Conservation (phyloP, 805 yeast species). For the Lipomyces japonicus region DNA sequence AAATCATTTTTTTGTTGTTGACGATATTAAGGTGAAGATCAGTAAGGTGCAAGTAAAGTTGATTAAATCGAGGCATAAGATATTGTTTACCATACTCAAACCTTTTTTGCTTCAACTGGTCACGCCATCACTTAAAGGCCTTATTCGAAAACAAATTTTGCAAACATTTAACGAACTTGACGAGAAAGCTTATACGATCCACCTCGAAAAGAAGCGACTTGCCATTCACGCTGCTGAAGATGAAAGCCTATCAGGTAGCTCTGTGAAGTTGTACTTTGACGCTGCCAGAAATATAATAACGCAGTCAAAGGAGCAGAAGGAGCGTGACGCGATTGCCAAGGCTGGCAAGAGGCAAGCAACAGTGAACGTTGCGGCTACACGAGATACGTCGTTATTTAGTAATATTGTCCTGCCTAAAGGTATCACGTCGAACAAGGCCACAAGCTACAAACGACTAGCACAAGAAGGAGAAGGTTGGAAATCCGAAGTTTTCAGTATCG, state of each 20-base stretch:
- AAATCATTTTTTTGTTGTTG: constrained; percentile 23
- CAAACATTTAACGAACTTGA: constrained; percentile 22
- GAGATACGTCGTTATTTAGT: constrained; percentile 18
- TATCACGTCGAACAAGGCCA: constrained; percentile 7
- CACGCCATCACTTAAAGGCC: constrained; percentile 20
- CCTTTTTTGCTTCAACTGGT: constrained; percentile 20
- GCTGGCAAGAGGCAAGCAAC: constrained; percentile 7
- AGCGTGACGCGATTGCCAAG: constrained; percentile 2
- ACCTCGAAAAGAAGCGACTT: constrained; percentile 19
- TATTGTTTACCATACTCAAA: constrained; percentile 21
- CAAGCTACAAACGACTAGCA: constrained; percentile 21
- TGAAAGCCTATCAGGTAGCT: constrained; percentile 1
- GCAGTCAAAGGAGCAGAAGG: constrained; percentile 9
- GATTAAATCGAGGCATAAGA: constrained; percentile 23
- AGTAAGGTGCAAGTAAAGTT: constrained; percentile 15
- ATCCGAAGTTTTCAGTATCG: constrained; percentile 23
- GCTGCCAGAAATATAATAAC: constrained; percentile 16
- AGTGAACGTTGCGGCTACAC: constrained; percentile 18
- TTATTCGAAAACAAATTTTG: constrained; percentile 25
- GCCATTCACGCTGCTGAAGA: constrained; percentile 8
- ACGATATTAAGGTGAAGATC: constrained; percentile 23
- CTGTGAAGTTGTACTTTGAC: constrained; percentile 15
- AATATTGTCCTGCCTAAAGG: constrained; percentile 23
- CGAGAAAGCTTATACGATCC: constrained; percentile 15
- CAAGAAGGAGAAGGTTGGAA: constrained; percentile 25